Conservation (phyloP, 1,139 yeast genomes). For the Arxiozyma slooffiae region DNA sequence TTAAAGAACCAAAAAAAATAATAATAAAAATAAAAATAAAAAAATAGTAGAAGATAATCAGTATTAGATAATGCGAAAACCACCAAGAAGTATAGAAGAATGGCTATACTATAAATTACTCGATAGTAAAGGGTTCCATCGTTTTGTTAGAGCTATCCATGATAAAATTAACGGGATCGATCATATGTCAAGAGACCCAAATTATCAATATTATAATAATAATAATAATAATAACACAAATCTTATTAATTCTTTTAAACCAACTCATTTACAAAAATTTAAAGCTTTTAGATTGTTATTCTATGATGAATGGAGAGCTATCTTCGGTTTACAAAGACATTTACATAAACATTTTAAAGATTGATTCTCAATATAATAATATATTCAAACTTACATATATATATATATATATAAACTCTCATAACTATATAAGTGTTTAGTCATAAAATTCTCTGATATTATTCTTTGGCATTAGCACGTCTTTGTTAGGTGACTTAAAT, state of each 20-base stretch:
- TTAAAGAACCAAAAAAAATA: too few relatives aligned
- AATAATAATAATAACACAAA: constrained; percentile 16
- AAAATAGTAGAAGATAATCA: too few relatives aligned
- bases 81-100: constrained; percentile 41
- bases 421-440: too few relatives aligned
- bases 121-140: constrained; percentile 54
- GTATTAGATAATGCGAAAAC: constrained; percentile 14
- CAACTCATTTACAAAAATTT: constrained; percentile 45
- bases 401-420: too few relatives aligned
- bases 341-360: constrained; percentile 11
- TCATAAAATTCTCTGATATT: constrained; percentile 8
- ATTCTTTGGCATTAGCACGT: constrained; percentile 16
- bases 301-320: constrained; percentile 50
- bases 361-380: constrained; percentile 1
- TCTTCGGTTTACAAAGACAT: constrained; percentile 37
- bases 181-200: constrained; percentile 11
- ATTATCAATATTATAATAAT: neutral
- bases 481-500: constrained; percentile 47
- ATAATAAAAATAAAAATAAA: too few relatives aligned
- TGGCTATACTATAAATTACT: constrained; percentile 42
- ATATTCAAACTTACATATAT: neutral
- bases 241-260: constrained; percentile 35
- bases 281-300: constrained; percentile 58
- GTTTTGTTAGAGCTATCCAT: constrained; percentile 57
- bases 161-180: constrained; percentile 56